A percentile compares a stretch with the other conserved stretches of the same genome.
phyloP scores from a whole-genome alignment of 768 basidiomycete genomes.

The Rickenella mellea region DNA sequence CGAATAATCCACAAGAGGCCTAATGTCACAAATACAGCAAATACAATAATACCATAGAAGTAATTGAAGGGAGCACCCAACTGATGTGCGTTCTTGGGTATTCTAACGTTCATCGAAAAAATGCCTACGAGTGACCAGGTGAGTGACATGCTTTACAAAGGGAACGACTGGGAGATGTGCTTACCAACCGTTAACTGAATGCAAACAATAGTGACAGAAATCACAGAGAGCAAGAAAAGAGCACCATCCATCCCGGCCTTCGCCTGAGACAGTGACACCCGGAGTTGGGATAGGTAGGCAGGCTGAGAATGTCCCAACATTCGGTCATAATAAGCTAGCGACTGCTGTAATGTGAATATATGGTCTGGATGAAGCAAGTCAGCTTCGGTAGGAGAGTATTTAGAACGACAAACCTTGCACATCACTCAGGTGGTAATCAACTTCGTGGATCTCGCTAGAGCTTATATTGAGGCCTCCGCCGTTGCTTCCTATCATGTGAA shows the following conservation, averaged over 20 bases:
- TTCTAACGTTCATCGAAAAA: constrained; percentile 54
- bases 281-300: constrained; percentile 72
- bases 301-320: constrained; percentile 85
- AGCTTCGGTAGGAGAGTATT: constrained; percentile 3
- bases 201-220: constrained; percentile 59
- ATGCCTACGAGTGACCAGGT: constrained; percentile 33
- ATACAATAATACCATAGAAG: constrained; percentile 46
- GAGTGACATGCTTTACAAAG: constrained; percentile 1
- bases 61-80: constrained; percentile 31
- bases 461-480: no score
- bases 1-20: constrained; percentile 40
- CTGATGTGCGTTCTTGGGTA: constrained; percentile 44
- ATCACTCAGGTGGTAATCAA: constrained; percentile 85
- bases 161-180: constrained; percentile 9
- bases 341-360: constrained; percentile 78
- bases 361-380: constrained; percentile 49
- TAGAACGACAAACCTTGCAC: constrained; percentile 58
- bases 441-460: no score
- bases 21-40: constrained; percentile 34
- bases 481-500: no score
- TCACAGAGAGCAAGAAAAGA: constrained; percentile 54
- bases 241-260: constrained; percentile 58
- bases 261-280: constrained; percentile 46
- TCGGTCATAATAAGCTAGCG: constrained; percentile 78
- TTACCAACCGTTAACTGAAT: constrained; percentile 52